phyloP scores from a whole-genome alignment of 306 rosid genomes.

The Luffa acutangula region DNA sequence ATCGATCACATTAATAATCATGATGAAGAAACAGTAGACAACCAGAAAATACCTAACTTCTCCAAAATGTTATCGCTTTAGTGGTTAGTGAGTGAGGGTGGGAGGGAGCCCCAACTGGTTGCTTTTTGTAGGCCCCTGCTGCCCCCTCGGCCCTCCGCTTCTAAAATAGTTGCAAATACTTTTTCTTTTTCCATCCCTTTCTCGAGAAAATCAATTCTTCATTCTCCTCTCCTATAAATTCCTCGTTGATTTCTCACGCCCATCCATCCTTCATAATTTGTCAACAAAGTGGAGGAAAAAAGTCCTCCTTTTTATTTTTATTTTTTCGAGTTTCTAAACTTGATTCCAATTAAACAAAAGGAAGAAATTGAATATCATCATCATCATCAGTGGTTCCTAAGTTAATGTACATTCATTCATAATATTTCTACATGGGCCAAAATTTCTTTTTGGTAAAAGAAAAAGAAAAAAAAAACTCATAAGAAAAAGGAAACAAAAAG shows the following conservation, averaged over 20 bases:
- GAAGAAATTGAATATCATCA: background rate
- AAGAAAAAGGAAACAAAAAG: too few relatives aligned
- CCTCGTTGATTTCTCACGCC: background rate
- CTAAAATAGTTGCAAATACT: background rate
- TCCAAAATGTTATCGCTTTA: too few relatives aligned
- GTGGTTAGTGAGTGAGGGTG: too few relatives aligned
- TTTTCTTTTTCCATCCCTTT: background rate
- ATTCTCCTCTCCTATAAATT: background rate
- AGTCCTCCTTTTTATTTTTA: background rate
- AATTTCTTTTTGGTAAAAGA: too few relatives aligned
- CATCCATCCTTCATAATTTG: background rate
- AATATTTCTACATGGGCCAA: too few relatives aligned
- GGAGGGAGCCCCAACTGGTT: too few relatives aligned
- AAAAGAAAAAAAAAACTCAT: too few relatives aligned
- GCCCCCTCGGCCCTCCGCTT: too few relatives aligned
- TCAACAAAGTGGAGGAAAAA: background rate
- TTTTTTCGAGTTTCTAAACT: background rate
- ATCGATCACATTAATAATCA: too few relatives aligned
- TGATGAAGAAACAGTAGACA: too few relatives aligned
- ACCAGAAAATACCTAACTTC: too few relatives aligned
- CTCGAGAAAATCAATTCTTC: background rate
- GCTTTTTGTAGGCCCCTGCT: too few relatives aligned
- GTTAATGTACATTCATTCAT: constrained; percentile 36
- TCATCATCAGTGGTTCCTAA: background rate
- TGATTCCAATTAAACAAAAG: background rate